A percentile compares a stretch with the other conserved stretches of the same genome.
These are phyloP conservation scores for Akebia trifoliata DNA, from an alignment of 164 flowering plant species.

Conservation along the genomic window DNA sequence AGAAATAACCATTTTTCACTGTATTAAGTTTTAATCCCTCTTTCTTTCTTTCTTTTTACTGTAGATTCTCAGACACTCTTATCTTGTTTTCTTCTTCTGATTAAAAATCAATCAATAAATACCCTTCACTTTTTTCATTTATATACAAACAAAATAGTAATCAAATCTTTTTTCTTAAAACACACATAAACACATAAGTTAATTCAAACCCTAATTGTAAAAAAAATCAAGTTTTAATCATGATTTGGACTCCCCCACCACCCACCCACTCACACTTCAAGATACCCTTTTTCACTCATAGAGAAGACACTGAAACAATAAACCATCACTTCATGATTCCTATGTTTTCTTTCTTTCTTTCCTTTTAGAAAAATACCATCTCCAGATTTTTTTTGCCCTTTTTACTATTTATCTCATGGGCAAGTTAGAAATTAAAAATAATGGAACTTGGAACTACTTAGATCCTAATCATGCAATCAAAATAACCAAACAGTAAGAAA, in stretches of 20 bases:
- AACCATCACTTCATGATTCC: too few species aligned
- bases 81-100: slow-evolving; percentile 1
- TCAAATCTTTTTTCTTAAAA: background rate
- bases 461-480: slow-evolving; percentile 4
- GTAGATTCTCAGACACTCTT: too few species aligned
- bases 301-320: too few species aligned
- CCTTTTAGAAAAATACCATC: background rate
- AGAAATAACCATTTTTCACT: too few species aligned
- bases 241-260: background rate
- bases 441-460: too few species aligned
- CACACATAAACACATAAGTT: background rate
- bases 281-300: slow-evolving; percentile 3
- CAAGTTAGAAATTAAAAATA: too few species aligned
- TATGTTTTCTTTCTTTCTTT: background rate
- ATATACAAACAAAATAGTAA: slow-evolving; percentile 7
- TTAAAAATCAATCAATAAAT: background rate
- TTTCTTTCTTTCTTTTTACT: too few species aligned
- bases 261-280: too few species aligned
- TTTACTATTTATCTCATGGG: slow-evolving; percentile 1
- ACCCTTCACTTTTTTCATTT: background rate
- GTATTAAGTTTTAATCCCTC: too few species aligned
- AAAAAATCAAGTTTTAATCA: slow-evolving; percentile 5
- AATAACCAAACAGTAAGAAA: too few species aligned
- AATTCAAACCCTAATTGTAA: slow-evolving; percentile 3
- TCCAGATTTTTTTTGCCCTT: background rate